Base-by-base conservation (phyloP, 73 alveolate genomes). In the Effrenium voratum region DNA sequence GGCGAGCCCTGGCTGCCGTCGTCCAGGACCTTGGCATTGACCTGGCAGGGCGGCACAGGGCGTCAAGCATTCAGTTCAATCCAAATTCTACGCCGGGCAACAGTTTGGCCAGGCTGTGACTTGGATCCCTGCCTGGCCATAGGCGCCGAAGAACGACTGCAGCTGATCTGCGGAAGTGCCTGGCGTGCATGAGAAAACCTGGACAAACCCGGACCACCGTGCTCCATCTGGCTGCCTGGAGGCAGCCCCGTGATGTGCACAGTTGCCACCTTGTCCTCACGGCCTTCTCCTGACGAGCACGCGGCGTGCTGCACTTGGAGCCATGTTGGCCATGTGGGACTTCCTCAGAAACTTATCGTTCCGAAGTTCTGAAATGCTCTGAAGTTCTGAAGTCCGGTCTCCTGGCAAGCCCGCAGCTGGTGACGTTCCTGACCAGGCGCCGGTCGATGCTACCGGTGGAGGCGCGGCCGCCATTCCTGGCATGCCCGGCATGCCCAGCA, bases 151-250 rank as follows among this genome's bases (percentile, higher is more conserved):
- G 84, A 88, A 88, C 38, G 86, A 60, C 44, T 88, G 85, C 72
- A 88, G 86, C 70, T 88, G 95, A 34, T 88, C 95, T 1, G 41
- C 81, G 28, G 95, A 63, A 15, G 95, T 88, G 84, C 95, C 95
- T 88, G 81, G 5, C 50, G n/a, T n/a, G 26, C 82, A 72, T 72
- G 28, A 0, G 49, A 72, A 28, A 72, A 72, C 75, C 15, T 24
- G 3, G 15, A 19, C 34, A 60, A 32, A 60, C 6, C 75, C 15
- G 40, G 30, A 4, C 5, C 15, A 60, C 75, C 36, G 40, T 24
- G 30, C 16, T 10, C 36, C 75, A 60, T 24, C 34, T 22, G 68
- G 40, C 59, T 24, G 24, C 90, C 90, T 79, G 90, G 66, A 1
- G 90, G 90, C 68, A 79, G 45, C 10, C 90, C 90, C 13, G 68